Conservation (phyloP, 176 grass and related monocot species). For the Aegilops tauschii region DNA sequence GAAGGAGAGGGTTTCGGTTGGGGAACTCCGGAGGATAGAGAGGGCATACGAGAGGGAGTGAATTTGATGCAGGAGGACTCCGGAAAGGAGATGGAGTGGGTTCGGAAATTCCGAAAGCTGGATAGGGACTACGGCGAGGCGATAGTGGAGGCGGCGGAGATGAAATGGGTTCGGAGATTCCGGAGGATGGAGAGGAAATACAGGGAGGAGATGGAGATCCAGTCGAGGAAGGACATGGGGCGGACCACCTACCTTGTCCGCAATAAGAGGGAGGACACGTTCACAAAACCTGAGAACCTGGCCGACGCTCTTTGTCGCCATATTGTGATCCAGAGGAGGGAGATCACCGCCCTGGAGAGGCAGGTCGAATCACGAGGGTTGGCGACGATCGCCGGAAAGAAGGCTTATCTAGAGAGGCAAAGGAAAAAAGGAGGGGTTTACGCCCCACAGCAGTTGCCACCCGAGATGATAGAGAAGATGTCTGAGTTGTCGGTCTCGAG, state of each 20-base stretch:
- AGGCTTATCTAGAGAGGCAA: not conserved
- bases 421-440: too few relatives aligned
- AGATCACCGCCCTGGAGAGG: not conserved
- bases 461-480: too few relatives aligned
- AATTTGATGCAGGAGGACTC: not conserved
- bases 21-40: too few relatives aligned
- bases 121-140: too few relatives aligned
- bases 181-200: not conserved
- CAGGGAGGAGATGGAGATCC: not conserved
- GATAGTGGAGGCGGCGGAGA: too few relatives aligned
- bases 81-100: not conserved
- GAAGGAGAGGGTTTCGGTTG: not conserved
- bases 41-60: too few relatives aligned
- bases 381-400: not conserved
- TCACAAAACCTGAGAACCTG: too few relatives aligned
- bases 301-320: not conserved
- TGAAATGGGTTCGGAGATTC: not conserved
- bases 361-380: not conserved
- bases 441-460: too few relatives aligned
- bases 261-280: not conserved
- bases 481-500: not conserved
- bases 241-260: not conserved
- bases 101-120: not conserved
- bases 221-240: not conserved
- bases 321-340: not conserved